phyloP scores from a whole-genome alignment of 371 early-diverging fungal species.

The Synchytrium microbalum region DNA sequence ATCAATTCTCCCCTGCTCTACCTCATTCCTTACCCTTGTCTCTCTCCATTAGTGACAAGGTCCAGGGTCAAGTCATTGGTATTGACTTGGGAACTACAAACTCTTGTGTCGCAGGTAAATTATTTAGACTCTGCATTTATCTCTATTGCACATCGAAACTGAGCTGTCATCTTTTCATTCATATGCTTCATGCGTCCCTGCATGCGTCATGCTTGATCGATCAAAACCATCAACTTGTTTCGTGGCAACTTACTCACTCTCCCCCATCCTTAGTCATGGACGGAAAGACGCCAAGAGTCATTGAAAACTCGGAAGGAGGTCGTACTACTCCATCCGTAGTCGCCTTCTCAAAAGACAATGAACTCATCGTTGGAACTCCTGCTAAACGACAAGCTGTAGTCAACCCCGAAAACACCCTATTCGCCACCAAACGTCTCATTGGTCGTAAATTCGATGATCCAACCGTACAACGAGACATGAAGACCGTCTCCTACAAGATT shows the following conservation, averaged over 20 bases:
- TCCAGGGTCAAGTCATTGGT: constrained; percentile 91
- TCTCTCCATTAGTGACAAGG: constrained; percentile 48
- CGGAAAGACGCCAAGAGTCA: constrained; percentile 91
- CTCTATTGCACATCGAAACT: constrained; percentile 3
- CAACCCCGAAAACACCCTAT: constrained; percentile 91
- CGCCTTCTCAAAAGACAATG: constrained; percentile 77
- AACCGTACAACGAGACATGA: constrained; percentile 77
- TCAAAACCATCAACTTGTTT: constrained; percentile 5
- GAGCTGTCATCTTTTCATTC: neutral
- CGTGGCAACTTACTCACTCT: neutral
- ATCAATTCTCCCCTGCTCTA: too few relatives aligned
- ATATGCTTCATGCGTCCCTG: too few relatives aligned
- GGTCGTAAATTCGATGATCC: constrained; percentile 87
- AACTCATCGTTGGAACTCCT: constrained; percentile 89
- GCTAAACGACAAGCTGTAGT: constrained; percentile 95
- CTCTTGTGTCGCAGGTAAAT: constrained; percentile 83
- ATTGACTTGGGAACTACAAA: constrained; percentile 99
- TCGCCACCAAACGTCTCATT: constrained; percentile 93
- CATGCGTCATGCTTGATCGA: constrained; percentile 4
- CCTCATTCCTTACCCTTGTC: too few relatives aligned
- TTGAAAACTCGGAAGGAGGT: constrained; percentile 94
- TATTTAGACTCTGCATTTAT: neutral
- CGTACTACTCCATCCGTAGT: constrained; percentile 98
- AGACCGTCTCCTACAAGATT: constrained; percentile 86
- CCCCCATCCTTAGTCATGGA: constrained; percentile 85